These are phyloP conservation scores for Vanderwaltozyma verrucispora DNA, from an alignment of 805 yeast genomes.

Conservation along the genomic window DNA sequence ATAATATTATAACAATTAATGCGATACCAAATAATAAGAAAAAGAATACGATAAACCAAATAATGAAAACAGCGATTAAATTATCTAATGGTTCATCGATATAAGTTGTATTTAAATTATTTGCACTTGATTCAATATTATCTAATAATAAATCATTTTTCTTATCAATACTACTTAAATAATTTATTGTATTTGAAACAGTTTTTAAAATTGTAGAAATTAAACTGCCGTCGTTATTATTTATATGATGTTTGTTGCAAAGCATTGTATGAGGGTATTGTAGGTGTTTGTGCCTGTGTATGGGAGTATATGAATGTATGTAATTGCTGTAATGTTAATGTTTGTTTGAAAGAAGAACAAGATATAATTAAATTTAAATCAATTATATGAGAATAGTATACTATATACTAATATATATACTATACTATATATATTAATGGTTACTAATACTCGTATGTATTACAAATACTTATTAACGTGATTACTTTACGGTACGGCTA, in stretches of 20 bases:
- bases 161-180: neutral
- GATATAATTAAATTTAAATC: too few relatives aligned
- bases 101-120: neutral
- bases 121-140: neutral
- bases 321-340: too few relatives aligned
- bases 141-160: neutral
- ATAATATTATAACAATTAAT: neutral
- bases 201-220: constrained; percentile 2
- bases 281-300: too few relatives aligned
- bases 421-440: too few relatives aligned
- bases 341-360: too few relatives aligned
- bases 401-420: too few relatives aligned
- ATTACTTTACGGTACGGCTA: too few relatives aligned
- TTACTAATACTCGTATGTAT: too few relatives aligned
- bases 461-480: too few relatives aligned
- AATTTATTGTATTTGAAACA: constrained; percentile 1
- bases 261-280: too few relatives aligned
- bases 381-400: too few relatives aligned
- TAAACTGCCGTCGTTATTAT: neutral
- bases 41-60: constrained; percentile 4
- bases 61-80: constrained; percentile 3
- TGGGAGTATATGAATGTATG: too few relatives aligned
- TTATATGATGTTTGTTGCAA: neutral
- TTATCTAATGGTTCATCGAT: constrained; percentile 3
- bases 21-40: constrained; percentile 1